Base-by-base conservation (phyloP, 805 yeast genomes). In the Nakazawaea peltata region DNA sequence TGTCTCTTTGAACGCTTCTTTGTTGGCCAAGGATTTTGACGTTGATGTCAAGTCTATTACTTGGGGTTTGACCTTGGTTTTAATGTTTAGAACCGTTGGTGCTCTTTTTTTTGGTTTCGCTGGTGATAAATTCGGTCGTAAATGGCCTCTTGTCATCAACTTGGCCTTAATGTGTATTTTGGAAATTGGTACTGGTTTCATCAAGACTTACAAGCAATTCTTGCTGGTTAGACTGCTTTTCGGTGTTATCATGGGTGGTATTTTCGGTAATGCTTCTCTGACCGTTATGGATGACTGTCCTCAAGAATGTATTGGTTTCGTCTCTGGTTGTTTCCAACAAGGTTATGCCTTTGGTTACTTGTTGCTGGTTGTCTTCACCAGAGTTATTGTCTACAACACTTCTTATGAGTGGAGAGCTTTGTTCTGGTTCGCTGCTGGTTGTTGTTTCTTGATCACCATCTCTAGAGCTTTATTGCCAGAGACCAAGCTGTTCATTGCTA, bases 301-400 rank as follows among this genome's bases (percentile, higher is more conserved):
- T 10, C 47, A 51, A 19, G 62, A 54, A 24, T 71, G 80, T 23
- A 61, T 73, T 55, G 80, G 83, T 30, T 63, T 77, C 39, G 55
- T 78, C 32, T 69, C 78, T 24, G 85, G 84, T 32, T 54, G 82
- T 28, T 72, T 85, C 51, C 94, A 84, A 56, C 81, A 83, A 53
- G 94, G 94, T 41, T 85, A 79, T 45, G 79, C 82, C 1, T 67
- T 79, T 32, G 87, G 87, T 17, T 78, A 77, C 46, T 56, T 79
- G 18, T 50, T 78, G 40, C 84, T 77, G 5, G 82, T 77, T 33
- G 62, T 77, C 17, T 79, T 77, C 59, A 71, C 71, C 41, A 63
- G 85, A 51, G 81, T 80, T 23, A 69, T 79, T 41, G 73, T 70
- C 7, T 71, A 68, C 48, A 69, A 65, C 40, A 60, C 77, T 4